Conservation (phyloP, 2,329 filamentous ascomycete genomes). For the Immersiporthe knoxdaviesiana region DNA sequence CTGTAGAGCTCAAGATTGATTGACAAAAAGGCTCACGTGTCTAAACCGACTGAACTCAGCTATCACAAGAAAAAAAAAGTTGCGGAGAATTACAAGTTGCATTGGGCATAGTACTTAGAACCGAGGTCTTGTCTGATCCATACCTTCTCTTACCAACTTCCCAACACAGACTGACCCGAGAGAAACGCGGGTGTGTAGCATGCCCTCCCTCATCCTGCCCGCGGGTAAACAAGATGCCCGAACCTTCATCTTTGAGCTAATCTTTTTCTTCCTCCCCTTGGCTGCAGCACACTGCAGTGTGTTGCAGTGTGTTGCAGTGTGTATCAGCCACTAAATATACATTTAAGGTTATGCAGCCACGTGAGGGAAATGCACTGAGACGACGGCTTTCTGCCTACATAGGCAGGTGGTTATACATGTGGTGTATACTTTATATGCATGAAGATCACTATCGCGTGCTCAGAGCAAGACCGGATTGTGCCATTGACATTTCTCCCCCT, state of each 20-base stretch:
- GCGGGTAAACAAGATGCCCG: background rate
- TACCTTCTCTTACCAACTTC: background rate
- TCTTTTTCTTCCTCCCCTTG: background rate
- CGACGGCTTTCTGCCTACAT: slow-evolving; percentile 3
- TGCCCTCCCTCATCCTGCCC: background rate
- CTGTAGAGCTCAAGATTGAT: background rate
- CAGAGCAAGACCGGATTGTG: slow-evolving; percentile 7
- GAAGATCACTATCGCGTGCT: background rate
- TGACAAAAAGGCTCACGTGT: too few relatives aligned
- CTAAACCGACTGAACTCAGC: too few relatives aligned
- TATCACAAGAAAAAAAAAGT: background rate
- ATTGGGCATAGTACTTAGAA: background rate
- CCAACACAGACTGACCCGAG: background rate
- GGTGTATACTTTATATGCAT: background rate
- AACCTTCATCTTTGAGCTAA: background rate
- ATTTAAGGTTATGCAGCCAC: slow-evolving; percentile 15
- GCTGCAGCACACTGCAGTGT: background rate
- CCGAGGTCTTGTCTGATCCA: background rate
- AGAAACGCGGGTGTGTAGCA: background rate
- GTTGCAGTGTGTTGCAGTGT: background rate
- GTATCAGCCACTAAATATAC: background rate
- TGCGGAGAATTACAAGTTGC: background rate
- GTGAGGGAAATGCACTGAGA: slow-evolving; percentile 14
- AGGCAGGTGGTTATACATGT: background rate
- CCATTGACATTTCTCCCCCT: background rate